Evolutionary conservation across 1,284 basidiomycete species (phyloP), one percentile per base, ranked within the genome.

Genomic region (Cerioporus squamosus): DNA sequence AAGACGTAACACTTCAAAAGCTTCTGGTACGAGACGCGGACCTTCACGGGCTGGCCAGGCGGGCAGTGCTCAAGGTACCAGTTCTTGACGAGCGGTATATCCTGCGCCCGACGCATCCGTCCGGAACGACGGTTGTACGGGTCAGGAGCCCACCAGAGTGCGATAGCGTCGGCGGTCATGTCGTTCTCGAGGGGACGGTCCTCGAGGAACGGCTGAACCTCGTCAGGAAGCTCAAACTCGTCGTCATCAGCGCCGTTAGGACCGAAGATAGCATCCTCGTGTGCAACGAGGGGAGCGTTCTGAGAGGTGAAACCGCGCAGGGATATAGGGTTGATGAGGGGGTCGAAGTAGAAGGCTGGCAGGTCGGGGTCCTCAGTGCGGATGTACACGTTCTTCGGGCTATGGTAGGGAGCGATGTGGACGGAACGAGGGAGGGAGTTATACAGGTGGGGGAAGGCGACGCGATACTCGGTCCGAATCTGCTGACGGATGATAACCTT

Each of bases 301-400:
- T 94, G 94, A 14, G 95, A 81, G 29, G 83, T 85, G 56, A 90
- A 85, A 1, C 94, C 92, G 26, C 95, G 93, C 18, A 94, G 81
- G 10, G 95, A 97, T 66, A 98, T 93, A 12, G 95, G 95, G 73
- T 98, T 98, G 76, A 99, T 97, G 62, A 98, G 86, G 0, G 97
- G 97, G 75, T 99, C 97, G 71, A 97, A 99, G 79, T 98, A 99
- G 81, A 99, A 99, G 0, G 97, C 95, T n/a, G 97, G 97, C 22
- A 99, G 83, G 76, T 99, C 96, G 36, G 97, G 97, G 72, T 99
- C 97, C 65, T 99, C 97, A 22, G 97, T 98, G 60, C 96, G 94
- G 74, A 99, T 98, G 77, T 97, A 99, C 57, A 99, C 94, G 68
- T 94, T 98, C 82, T 98, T 98, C 18, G 95, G 94, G 48, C 85